Base-by-base conservation (phyloP, 2,329 filamentous ascomycete genomes). In the Pseudogymnoascus sp. region DNA sequence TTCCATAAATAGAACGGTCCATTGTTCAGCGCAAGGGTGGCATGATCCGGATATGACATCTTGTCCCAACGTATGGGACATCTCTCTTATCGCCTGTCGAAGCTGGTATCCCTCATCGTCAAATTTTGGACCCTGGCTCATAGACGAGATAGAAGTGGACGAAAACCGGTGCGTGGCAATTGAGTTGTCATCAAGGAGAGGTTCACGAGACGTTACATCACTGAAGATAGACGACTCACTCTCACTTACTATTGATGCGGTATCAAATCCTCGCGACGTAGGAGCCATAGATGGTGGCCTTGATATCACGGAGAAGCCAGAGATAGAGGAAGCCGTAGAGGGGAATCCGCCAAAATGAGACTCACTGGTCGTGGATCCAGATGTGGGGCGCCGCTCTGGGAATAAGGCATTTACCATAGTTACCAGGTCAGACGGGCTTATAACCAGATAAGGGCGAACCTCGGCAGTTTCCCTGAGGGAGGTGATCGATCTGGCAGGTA, bases 331-430 rank as follows among this genome's bases (percentile, higher is more conserved):
- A 58, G 80, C 88, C 70, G 78, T 89, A 68, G 80, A 92, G 75
- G 77, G 82, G 74, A 83, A 80, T 71, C 76, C 87, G 74, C 78
- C 84, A 65, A 77, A 87, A 37, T 83, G 80, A 62, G 78, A 72
- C 65, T 80, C 71, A 71, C 74, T 69, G 67, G 76, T 69, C 68
- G 78, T 71, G 67, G 79, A 66, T 36, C 75, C 79, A 1, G 87
- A 90, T 36, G 80, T 79, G 1, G 88, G 86, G 40, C 87, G 79
- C 61, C 82, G 81, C 69, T 90, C 87, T 0, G 92, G 92, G 70
- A 92, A 96, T 12, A 97, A 82, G 9, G 88, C 87, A 72, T 94
- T 90, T 65, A 95, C 83, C 68, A 96, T 76, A 2, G 90, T 92
- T 36, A 88, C 79, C 66, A 96, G 78, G 72, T 97, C 92, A 40